Evolutionary conservation across 768 basidiomycete genomes (phyloP), one percentile per base, ranked within the genome.

Genomic region (Rubroboletus satanas): DNA sequence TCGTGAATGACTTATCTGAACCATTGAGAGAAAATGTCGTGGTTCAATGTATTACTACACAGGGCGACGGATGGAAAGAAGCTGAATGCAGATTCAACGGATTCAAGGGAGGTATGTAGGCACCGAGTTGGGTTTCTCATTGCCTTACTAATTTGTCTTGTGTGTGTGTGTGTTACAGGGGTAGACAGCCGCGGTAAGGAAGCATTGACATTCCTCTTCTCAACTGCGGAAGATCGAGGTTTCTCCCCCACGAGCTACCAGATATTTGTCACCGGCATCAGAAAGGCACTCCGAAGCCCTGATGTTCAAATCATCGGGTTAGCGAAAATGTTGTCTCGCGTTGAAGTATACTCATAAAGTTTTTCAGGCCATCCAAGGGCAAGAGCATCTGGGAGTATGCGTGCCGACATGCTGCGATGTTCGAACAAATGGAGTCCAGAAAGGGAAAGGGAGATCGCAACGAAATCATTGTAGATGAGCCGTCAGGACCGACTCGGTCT

Each of bases 51-150:
- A 18, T 0, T 5, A 51, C 62, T 23, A 39, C 10, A 6, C 2
- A 15, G n/a, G 54, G 49, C 23, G 5, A 17, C 6, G 17, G 37
- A 7, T 64, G 65, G 56, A 51, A 54, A 8, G 42, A 3, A 15
- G 12, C 9, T 26, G 57, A 66, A n/a, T 28, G 18, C 33, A 55
- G 18, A 47, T 61, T 33, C 18, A 51, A 59, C 45, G 62, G 59
- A n/a, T 70, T 71, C 48, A 32, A 57, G 23, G 57, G 54, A 52
- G 71, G 70, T 70, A 31, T 36, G 71, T 60, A 15, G 26, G 29
- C 36, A n/a, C 15, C 9, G 7, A 42, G 8, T 37, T 7, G 2
- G 23, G 15, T 35, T 32, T 50, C 35, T 39, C 6, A 0, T 10
- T 36, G 0, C 18, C 29, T 39, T 49, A 14, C 37, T 54, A 14